Evolutionary conservation across 805 yeast species (phyloP).

Genomic region (Jamesozyma gamospora): DNA sequence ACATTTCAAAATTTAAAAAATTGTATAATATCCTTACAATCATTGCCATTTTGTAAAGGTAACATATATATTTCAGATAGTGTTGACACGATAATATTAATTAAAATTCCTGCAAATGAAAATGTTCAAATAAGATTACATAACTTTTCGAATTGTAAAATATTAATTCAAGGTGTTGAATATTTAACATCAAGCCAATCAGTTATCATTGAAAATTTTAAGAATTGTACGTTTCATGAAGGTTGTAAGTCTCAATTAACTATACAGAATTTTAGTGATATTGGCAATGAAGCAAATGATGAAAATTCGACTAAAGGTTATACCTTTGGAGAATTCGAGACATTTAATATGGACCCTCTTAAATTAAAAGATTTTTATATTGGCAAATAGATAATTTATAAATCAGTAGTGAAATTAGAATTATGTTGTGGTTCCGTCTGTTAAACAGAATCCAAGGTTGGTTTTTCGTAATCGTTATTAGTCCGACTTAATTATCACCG

Average conservation of each 20-base stretch:
- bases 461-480: too few relatives aligned
- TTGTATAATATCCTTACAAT: slow-evolving; percentile 9
- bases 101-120: slow-evolving; percentile 8
- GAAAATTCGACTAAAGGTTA: neutral
- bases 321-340: slow-evolving; percentile 2
- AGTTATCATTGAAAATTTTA: slow-evolving; percentile 20
- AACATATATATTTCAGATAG: slow-evolving; percentile 18
- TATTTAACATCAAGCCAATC: slow-evolving; percentile 9
- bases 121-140: slow-evolving; percentile 21
- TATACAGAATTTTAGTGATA: slow-evolving; percentile 20
- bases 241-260: slow-evolving; percentile 7
- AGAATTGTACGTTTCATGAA: slow-evolving; percentile 15
- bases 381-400: too few relatives aligned
- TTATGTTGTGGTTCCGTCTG: too few relatives aligned
- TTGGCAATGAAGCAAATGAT: neutral
- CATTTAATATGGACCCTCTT: neutral
- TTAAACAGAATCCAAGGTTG: too few relatives aligned
- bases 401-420: too few relatives aligned
- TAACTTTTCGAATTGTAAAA: slow-evolving; percentile 15
- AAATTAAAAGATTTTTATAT: neutral
- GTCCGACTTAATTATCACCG: too few relatives aligned
- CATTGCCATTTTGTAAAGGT: slow-evolving; percentile 16
- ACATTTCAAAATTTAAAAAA: slow-evolving; percentile 9
- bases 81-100: slow-evolving; percentile 8
- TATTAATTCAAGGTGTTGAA: slow-evolving; percentile 8